Base-by-base conservation (phyloP, 2,329 filamentous ascomycete species). In the Colletotrichum caudatum region DNA sequence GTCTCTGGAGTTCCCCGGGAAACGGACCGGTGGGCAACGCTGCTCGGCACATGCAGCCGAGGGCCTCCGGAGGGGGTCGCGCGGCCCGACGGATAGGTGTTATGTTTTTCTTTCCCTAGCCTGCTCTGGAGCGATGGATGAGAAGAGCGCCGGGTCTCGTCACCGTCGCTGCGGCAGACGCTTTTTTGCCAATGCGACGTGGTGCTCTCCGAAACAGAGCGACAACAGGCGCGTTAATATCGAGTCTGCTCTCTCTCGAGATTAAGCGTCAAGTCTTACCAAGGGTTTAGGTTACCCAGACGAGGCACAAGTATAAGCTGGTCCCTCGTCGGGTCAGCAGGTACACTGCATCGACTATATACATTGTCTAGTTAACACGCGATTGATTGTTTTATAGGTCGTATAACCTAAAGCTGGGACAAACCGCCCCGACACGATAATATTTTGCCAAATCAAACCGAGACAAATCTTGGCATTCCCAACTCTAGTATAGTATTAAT, bases 1-100 rank as follows among this genome's bases (percentile, higher is more conserved):
- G 8, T 62, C 18, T 66, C 58, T 29, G 59, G 66, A 51, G 16
- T 26, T 11, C 23, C 5, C 29, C 66, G 35, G 64, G 33, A 18
- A 18, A 50, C 14, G 33, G 23, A 33, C n/a, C 67, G 35, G 46
- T 56, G n/a, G 29, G 33, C 16, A 48, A 26, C 20, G 23, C 26
- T 12, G 56, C 64, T 71, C 65, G 65, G 65, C 54, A 44, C 11
- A 26, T 16, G 48, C 29, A 63, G 65, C 46, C 59, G 59, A 69
- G 65, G 26, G 37, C 2, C 8, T 9, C n/a, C 51, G 35, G 7
- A 14, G 9, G 18, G 35, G 16, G 12, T 33, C 16, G 35, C 16
- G 35, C 51, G 57, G 18, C 8, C 23, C 12, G 18, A 37, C 37
- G 44, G 66, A 23, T 5, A 18, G 44, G 11, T 46, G 7, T 14